Conservation (phyloP, 345 rosid species). For the Eutrema japonicum region DNA sequence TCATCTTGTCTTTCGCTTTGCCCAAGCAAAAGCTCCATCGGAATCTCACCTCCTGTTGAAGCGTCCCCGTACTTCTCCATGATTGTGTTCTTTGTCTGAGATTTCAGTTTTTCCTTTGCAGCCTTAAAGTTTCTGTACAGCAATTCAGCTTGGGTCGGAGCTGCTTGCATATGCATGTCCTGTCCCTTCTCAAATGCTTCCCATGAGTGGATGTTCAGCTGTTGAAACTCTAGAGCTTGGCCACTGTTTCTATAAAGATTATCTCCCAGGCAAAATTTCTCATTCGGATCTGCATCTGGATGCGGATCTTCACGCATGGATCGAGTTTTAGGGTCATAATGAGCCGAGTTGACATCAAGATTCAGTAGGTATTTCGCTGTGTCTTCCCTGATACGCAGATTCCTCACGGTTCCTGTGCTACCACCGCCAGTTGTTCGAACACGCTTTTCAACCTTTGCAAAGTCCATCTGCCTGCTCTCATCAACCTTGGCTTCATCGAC, state of each 20-base stretch:
- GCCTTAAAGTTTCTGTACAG: conserved; percentile 53
- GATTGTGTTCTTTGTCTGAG: conserved; percentile 55
- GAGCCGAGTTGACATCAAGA: too few species aligned
- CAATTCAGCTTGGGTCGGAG: conserved; percentile 77
- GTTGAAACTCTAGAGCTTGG: conserved; percentile 72
- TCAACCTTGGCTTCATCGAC: too few species aligned
- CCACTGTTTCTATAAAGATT: conserved; percentile 75
- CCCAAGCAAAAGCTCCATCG: conserved; percentile 65
- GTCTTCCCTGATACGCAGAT: too few species aligned
- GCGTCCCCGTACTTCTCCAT: conserved; percentile 71
- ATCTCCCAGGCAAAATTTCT: conserved; percentile 49
- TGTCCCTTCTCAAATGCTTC: conserved; percentile 62
- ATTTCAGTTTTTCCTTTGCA: conserved; percentile 59
- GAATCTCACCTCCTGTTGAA: conserved; percentile 62
- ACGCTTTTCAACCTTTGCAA: too few species aligned
- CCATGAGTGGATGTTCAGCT: conserved; percentile 43
- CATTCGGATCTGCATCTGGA: too few species aligned
- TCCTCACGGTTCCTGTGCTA: too few species aligned
- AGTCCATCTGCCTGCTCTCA: too few species aligned
- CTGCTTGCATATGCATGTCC: conserved; percentile 75
- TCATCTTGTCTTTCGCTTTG: conserved; percentile 75
- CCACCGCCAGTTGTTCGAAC: too few species aligned
- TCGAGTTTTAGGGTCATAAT: too few species aligned
- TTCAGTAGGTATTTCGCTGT: too few species aligned
- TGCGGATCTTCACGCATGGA: too few species aligned